These are phyloP conservation scores for Lentinula sp. DNA, from an alignment of 768 basidiomycete genomes.

Conservation along the genomic window DNA sequence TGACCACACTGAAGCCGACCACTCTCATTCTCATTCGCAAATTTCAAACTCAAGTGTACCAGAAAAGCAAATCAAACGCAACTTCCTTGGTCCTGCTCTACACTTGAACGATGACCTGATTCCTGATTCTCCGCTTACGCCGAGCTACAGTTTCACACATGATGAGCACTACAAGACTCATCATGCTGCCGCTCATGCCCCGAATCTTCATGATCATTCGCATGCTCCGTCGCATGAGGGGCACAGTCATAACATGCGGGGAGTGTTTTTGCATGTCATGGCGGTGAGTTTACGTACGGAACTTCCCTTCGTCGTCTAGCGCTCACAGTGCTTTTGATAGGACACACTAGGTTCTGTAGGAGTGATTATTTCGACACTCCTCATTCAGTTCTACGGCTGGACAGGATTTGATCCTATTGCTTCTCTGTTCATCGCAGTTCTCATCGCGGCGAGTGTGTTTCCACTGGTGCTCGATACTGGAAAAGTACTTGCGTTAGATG, in stretches of 20 bases:
- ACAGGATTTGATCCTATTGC: conserved; percentile 99
- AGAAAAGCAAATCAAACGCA: conserved; percentile 24
- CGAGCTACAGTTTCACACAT: conserved; percentile 49
- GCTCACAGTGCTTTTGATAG: conserved; percentile 26
- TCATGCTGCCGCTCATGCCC: conserved; percentile 31
- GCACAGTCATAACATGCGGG: conserved; percentile 98
- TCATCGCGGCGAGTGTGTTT: conserved; percentile 93
- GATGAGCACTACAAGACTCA: conserved; percentile 45
- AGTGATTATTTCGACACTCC: conserved; percentile 92
- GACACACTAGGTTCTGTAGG: conserved; percentile 97
- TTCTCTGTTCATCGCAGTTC: conserved; percentile 88
- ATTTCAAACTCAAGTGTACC: conserved; percentile 8
- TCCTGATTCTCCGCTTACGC: conserved; percentile 52
- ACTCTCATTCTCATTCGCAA: conserved; percentile 12
- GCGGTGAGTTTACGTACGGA: conserved; percentile 47
- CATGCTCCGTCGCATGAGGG: conserved; percentile 63
- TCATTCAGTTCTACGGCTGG: conserved; percentile 97
- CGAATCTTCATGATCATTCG: conserved; percentile 45
- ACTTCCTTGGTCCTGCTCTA: conserved; percentile 34
- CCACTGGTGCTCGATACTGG: conserved; percentile 95
- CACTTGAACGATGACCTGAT: conserved; percentile 23
- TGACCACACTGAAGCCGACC: not conserved
- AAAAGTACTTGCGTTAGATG: conserved; percentile 78
- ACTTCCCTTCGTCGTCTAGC: too few relatives aligned
- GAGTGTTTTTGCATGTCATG: conserved; percentile 97